Evolutionary conservation across 2,329 filamentous ascomycete species (phyloP).

Genomic region (Neofusicoccum sp.): DNA sequence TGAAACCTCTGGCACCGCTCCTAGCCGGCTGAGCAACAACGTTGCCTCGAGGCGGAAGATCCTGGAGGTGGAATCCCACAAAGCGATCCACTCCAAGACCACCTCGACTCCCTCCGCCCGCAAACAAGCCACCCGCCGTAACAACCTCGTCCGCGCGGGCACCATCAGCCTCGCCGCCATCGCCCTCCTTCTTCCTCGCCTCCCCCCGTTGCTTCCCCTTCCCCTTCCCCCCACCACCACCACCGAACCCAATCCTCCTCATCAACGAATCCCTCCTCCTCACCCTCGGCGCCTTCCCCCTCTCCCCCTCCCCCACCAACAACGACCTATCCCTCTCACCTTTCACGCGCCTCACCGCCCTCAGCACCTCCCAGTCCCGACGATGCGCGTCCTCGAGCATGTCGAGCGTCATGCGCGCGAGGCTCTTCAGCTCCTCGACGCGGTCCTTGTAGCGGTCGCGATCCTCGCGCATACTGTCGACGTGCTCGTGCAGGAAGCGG

Average conservation of each 20-base stretch:
- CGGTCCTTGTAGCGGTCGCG: background rate
- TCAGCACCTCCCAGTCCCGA: constrained; percentile 13
- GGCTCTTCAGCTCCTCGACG: constrained; percentile 16
- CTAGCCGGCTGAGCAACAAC: no score
- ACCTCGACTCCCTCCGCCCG: no score
- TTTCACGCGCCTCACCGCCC: background rate
- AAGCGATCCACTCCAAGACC: no score
- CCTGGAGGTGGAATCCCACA: no score
- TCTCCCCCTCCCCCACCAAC: background rate
- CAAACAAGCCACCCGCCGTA: no score
- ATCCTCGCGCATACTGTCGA: constrained; percentile 17
- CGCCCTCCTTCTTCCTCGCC: background rate
- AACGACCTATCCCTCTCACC: background rate
- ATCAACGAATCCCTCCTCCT: background rate
- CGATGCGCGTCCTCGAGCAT: constrained; percentile 11
- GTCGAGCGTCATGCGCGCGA: constrained; percentile 3
- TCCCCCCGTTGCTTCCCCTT: background rate
- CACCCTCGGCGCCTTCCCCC: background rate
- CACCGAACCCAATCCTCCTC: background rate
- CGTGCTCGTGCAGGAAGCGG: constrained; percentile 9
- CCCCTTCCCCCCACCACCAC: background rate
- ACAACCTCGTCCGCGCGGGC: background rate
- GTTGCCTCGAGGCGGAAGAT: no score
- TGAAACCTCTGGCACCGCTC: background rate
- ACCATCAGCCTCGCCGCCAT: background rate